Base-by-base conservation (phyloP, 129 eudicot genomes). In the Artemisia tridentata region DNA sequence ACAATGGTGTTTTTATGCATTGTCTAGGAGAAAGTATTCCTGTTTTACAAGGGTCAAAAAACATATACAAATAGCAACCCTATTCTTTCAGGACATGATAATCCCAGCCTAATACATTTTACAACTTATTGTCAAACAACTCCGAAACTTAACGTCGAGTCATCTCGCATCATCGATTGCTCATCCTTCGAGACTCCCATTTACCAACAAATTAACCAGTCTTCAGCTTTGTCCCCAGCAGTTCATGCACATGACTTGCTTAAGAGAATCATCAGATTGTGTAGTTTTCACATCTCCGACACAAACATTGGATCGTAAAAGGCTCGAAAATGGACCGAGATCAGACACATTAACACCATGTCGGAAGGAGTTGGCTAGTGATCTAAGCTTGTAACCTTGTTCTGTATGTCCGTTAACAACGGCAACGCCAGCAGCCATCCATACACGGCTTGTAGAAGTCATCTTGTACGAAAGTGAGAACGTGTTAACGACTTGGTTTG, bases 241-340 rank as follows among this genome's bases (percentile, higher is more conserved):
- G 27, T 78, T 82, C 67, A 82, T 74, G 46, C 78, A 82, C 82
- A 82, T 82, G 11, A 78, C 80, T 56, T 63, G 79, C 25, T 78
- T 71, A 8, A 82, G 51, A 3, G 86, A 78, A n/a, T 82, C 83
- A 25, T 82, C 83, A 5, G 83, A 69, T 14, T 63, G 77, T 0
- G 31, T 68, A 6, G 62, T 17, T 23, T 68, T 68, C 3, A 16
- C 43, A 19, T 10, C 57, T 19, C n/a, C 50, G 11, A 7, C 13
- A 25, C 14, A 19, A 25, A 56, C 62, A 19, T 56, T 17, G 23
- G 14, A 16, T 25, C 62, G 12, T 56, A 56, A 12, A 56, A 56
- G 23, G 20, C 62, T 18, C 8, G 15, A 19, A 18, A 18, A 56
- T 16, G 62, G 62, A 16, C 62, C 15, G 15, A 56, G 31, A 19